A percentile compares a stretch with the other conserved stretches of the same genome.
phyloP scores from a whole-genome alignment of 169 alveolate species.

The Plasmodium inui region DNA sequence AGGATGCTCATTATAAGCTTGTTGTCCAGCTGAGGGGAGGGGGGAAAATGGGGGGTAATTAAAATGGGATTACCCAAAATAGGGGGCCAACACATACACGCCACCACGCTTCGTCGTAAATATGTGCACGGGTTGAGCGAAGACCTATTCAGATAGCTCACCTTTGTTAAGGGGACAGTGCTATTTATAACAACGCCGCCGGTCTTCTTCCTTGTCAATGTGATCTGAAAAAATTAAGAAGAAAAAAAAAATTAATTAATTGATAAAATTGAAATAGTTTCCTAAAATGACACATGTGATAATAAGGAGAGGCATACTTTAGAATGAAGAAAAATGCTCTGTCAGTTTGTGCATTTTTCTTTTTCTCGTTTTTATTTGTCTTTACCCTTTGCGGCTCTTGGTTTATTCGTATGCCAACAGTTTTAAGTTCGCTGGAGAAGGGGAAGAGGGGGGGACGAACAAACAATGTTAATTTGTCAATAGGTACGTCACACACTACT shows the following conservation, averaged over 20 bases:
- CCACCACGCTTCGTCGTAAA: neutral
- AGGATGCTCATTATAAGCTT: conserved; percentile 76
- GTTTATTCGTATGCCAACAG: conserved; percentile 97
- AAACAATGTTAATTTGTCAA: neutral
- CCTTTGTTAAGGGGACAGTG: conserved; percentile 84
- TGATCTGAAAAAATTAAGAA: conserved; percentile 60
- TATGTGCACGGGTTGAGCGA: neutral
- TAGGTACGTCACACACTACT: neutral
- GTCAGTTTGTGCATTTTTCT: neutral
- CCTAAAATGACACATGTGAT: neutral
- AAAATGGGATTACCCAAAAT: neutral
- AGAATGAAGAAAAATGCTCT: neutral
- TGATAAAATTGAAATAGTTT: neutral
- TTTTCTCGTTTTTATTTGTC: neutral
- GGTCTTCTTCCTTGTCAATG: conserved; percentile 81
- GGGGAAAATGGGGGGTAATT: neutral
- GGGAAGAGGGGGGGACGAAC: neutral
- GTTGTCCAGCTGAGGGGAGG: conserved; percentile 42
- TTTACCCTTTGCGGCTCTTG: conserved; percentile 92
- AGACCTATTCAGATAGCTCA: neutral
- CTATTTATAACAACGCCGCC: conserved; percentile 87
- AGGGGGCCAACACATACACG: neutral
- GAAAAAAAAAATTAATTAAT: neutral
- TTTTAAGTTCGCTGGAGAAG: conserved; percentile 92
- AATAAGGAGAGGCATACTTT: neutral